phyloP scores from a whole-genome alignment of 2,329 filamentous ascomycete genomes.

The Lecanosticta acicola region DNA sequence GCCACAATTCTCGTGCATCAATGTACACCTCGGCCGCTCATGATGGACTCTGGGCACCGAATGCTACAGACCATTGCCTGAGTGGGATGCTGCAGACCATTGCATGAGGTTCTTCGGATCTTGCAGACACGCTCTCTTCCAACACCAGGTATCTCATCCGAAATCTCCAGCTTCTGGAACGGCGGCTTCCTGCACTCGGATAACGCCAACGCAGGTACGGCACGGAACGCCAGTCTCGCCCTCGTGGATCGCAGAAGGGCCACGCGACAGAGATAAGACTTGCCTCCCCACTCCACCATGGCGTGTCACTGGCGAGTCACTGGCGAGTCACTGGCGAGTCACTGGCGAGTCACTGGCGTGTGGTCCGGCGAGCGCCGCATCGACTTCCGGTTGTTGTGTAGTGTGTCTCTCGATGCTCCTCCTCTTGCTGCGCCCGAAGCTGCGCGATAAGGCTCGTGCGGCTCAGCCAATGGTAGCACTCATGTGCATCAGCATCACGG shows the following conservation, averaged over 20 bases:
- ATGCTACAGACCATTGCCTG: too few relatives aligned
- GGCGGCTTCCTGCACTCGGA: conserved; percentile 1
- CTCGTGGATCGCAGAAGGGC: conserved; percentile 1
- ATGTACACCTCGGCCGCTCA: too few relatives aligned
- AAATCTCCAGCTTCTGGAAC: conserved; percentile 5
- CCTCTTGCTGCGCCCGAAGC: not conserved
- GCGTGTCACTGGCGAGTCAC: too few relatives aligned
- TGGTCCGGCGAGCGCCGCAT: too few relatives aligned
- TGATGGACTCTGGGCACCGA: too few relatives aligned
- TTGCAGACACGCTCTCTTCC: not conserved
- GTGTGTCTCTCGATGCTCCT: not conserved
- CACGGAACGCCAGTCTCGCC: conserved; percentile 2
- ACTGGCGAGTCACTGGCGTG: too few relatives aligned
- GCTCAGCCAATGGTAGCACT: conserved; percentile 11
- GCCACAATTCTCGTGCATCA: too few relatives aligned
- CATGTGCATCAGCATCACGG: conserved; percentile 2
- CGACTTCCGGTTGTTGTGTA: too few relatives aligned
- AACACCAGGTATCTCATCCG: not conserved
- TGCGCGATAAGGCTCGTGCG: conserved; percentile 9
- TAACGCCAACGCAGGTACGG: conserved; percentile 7
- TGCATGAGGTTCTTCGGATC: not conserved
- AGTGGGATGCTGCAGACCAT: too few relatives aligned
- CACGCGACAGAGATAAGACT: conserved; percentile 11
- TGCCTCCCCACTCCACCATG: conserved; percentile 1
- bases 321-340: too few relatives aligned